These are phyloP conservation scores for Annulohypoxylon moriforme DNA, from an alignment of 495 filamentous ascomycete species.

Conservation along the genomic window DNA sequence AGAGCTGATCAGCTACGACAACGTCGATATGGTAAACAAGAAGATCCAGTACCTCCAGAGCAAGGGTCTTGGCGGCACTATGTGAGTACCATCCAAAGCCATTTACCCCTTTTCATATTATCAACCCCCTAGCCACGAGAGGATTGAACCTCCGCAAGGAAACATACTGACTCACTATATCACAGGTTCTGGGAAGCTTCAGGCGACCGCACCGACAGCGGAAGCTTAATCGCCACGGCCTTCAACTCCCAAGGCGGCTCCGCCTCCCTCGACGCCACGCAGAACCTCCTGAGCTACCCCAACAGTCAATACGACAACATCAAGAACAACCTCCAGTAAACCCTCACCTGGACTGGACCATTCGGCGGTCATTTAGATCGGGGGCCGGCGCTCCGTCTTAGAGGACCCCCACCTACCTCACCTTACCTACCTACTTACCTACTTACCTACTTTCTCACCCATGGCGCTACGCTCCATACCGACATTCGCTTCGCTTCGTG, in stretches of 20 bases:
- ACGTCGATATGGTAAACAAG: slow-evolving; percentile 62
- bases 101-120: background rate
- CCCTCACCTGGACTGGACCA: background rate
- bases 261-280: slow-evolving; percentile 44
- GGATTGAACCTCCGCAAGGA: background rate
- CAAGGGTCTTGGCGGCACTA: slow-evolving; percentile 76
- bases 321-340: slow-evolving; percentile 45
- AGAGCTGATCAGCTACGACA: slow-evolving; percentile 82
- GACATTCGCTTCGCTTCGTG: slow-evolving; percentile 26
- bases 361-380: slow-evolving; percentile 34
- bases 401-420: slow-evolving; percentile 17
- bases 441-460: background rate
- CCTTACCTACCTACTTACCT: background rate
- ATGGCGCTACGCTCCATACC: background rate
- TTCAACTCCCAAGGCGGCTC: slow-evolving; percentile 48
- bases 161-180: background rate
- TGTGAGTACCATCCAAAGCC: slow-evolving; percentile 54
- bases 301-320: slow-evolving; percentile 59
- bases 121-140: too few relatives aligned
- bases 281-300: slow-evolving; percentile 57
- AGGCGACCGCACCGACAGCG: slow-evolving; percentile 70
- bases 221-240: slow-evolving; percentile 71
- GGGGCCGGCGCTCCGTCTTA: slow-evolving; percentile 38
- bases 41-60: slow-evolving; percentile 76
- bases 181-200: slow-evolving; percentile 83